Conservation (phyloP, 192 early-diverging fungal species). For the Gaertneriomyces sp. region DNA sequence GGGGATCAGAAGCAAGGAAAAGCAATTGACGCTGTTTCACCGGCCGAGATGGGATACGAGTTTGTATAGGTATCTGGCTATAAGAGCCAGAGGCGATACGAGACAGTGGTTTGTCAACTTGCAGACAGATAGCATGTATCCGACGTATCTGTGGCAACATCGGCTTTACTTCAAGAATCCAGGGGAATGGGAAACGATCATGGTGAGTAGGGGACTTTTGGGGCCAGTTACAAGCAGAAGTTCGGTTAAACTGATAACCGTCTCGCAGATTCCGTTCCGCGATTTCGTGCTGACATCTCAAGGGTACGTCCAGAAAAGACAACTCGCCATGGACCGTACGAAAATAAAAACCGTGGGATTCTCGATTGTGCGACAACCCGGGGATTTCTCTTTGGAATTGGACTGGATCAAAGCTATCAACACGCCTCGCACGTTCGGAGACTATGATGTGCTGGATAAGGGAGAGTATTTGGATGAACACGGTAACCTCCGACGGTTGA, state of each 20-base stretch:
- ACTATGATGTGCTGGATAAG: slow-evolving; percentile 53
- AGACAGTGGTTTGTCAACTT: slow-evolving; percentile 93
- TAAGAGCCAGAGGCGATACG: slow-evolving; percentile 76
- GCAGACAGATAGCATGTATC: slow-evolving; percentile 77
- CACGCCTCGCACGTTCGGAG: slow-evolving; percentile 70
- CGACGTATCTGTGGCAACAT: slow-evolving; percentile 90
- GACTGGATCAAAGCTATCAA: slow-evolving; percentile 92
- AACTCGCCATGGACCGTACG: slow-evolving; percentile 79
- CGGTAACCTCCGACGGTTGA: slow-evolving; percentile 19
- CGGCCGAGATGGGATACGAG: slow-evolving; percentile 80
- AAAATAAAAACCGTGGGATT: slow-evolving; percentile 88
- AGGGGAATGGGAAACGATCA: slow-evolving; percentile 87
- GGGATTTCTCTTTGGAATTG: slow-evolving; percentile 83
- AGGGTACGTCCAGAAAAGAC: slow-evolving; percentile 78
- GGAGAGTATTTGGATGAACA: slow-evolving; percentile 33
- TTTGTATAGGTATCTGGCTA: slow-evolving; percentile 76
- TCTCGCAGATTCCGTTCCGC: slow-evolving; percentile 77
- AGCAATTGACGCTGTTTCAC: slow-evolving; percentile 66
- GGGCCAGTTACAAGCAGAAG: neutral
- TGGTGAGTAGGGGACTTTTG: slow-evolving; percentile 47
- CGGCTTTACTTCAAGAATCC: slow-evolving; percentile 80
- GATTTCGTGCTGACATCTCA: slow-evolving; percentile 91
- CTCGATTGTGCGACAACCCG: slow-evolving; percentile 75
- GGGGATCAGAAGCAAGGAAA: slow-evolving; percentile 75
- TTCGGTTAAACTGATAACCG: neutral